phyloP scores from a whole-genome alignment of 805 yeast genomes.

The Scheffersomyces stipitis region DNA sequence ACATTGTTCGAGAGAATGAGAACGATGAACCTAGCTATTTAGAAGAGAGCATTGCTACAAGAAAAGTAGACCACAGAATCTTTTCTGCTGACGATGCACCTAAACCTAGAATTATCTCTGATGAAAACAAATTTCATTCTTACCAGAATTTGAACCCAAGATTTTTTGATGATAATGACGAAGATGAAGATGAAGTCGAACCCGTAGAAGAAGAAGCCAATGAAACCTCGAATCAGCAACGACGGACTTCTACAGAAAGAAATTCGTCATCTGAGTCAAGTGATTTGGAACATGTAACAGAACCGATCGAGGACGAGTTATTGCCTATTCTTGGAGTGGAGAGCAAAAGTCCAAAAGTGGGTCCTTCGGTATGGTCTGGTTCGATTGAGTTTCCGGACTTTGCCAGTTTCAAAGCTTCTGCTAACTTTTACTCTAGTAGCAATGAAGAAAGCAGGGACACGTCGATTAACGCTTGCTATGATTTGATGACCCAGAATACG shows the following conservation, averaged over 20 bases:
- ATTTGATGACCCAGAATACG: conserved; percentile 25
- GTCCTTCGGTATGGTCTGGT: conserved; percentile 46
- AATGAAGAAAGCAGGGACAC: conserved; percentile 17
- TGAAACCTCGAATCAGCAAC: conserved; percentile 4
- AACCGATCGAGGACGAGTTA: conserved; percentile 1
- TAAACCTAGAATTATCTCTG: neutral
- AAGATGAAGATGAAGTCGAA: conserved; percentile 14
- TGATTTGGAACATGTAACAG: conserved; percentile 7
- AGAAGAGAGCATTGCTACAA: conserved; percentile 27
- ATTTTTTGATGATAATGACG: conserved; percentile 27
- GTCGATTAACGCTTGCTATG: conserved; percentile 26
- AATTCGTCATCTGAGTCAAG: conserved; percentile 6
- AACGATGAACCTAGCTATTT: conserved; percentile 9
- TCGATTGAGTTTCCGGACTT: conserved; percentile 49
- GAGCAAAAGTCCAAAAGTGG: conserved; percentile 2
- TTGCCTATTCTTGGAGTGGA: conserved; percentile 4
- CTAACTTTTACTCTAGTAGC: conserved; percentile 38
- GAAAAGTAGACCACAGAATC: conserved; percentile 38
- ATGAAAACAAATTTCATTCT: neutral
- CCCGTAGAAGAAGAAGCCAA: conserved; percentile 4
- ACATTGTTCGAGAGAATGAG: conserved; percentile 64
- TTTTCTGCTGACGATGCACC: conserved; percentile 11
- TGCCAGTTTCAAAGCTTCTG: conserved; percentile 40
- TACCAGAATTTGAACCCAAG: conserved; percentile 21
- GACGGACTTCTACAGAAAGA: conserved; percentile 1